Base-by-base conservation (phyloP, 2,329 filamentous ascomycete species). In the Coleophoma eucalyptorum region DNA sequence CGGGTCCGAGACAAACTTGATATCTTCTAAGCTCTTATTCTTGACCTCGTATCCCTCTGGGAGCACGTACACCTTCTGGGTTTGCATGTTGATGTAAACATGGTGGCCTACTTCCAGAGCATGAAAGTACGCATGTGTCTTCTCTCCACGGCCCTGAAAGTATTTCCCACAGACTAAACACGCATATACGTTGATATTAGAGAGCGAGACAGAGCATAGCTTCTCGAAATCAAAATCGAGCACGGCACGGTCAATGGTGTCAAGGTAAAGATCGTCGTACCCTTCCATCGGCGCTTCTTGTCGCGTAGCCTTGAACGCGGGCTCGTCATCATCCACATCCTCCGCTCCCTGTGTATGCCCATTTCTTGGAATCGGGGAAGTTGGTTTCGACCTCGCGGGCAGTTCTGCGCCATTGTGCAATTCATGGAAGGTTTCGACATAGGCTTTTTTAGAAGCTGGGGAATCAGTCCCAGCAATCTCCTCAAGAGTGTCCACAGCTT, bases 221-320 rank as follows among this genome's bases (percentile, higher is more conserved):
- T 99, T 99, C 68, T 99, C 94, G 67, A 99, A 99, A 71, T 99
- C 94, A 67, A 97, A 97, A 71, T 99, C 94, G 50, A 97, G 84
- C 43, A 96, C 86, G 65, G 86, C 84, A 63, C 94, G 89, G 69
- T 96, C 85, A 71, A 99, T 95, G 12, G 94, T 97, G 74, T 99
- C 94, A 60, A 99, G 88, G 69, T 99, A 99, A 26, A 99, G 84
- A 68, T 99, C 93, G 63, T 88, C 86, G 74, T 97, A 99, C 55
- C 93, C 93, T 67, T 88, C 88, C 33, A 89, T 82, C 15, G 93
- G 91, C 42, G 87, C 89, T 46, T 77, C 76, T 68, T 96, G 91
- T 57, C 90, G 83, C 58, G 76, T 75, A 18, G 79, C 67, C n/a
- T 71, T 69, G 6, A 69, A 68, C 2, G 68, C 71, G 6, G 66